These are phyloP conservation scores for Talaromyces ruber DNA, from an alignment of 495 filamentous ascomycete species.

Conservation along the genomic window DNA sequence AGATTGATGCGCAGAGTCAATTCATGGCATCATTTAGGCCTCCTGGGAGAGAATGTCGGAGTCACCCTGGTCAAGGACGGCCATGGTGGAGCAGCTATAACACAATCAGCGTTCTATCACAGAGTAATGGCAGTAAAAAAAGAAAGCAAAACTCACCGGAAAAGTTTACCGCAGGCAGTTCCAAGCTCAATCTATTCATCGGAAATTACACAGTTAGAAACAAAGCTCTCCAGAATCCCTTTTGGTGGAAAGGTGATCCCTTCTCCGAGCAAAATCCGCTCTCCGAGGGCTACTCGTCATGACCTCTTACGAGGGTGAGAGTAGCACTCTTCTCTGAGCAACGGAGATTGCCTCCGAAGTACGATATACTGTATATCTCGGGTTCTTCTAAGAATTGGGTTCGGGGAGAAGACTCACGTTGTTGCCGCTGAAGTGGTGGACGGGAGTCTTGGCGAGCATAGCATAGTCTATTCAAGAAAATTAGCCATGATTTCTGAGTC, in stretches of 20 bases:
- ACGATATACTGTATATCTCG: conserved; percentile 9
- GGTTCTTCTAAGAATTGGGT: conserved; percentile 10
- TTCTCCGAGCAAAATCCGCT: conserved; percentile 46
- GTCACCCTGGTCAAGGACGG: conserved; percentile 94
- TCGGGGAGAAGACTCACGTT: conserved; percentile 64
- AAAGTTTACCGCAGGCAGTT: conserved; percentile 87
- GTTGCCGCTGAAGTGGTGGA: conserved; percentile 95
- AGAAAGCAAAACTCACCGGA: conserved; percentile 32
- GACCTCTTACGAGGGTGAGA: conserved; percentile 50
- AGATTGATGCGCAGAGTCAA: neutral
- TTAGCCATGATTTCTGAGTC: neutral
- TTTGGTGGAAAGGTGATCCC: conserved; percentile 31
- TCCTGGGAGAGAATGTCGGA: conserved; percentile 74
- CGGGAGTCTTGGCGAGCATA: conserved; percentile 86
- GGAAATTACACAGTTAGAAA: neutral
- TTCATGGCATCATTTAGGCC: conserved; percentile 6
- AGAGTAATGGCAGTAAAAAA: neutral
- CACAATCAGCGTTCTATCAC: conserved; percentile 4
- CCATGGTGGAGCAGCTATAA: conserved; percentile 76
- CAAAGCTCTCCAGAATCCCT: conserved; percentile 10
- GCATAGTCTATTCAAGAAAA: conserved; percentile 47
- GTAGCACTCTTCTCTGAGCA: conserved; percentile 10
- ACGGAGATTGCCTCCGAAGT: conserved; percentile 11
- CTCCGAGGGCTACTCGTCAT: conserved; percentile 65
- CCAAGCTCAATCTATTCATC: conserved; percentile 83